These are phyloP conservation scores for Rhodotorula toruloides DNA, from an alignment of 768 basidiomycete genomes.

Conservation along the genomic window DNA sequence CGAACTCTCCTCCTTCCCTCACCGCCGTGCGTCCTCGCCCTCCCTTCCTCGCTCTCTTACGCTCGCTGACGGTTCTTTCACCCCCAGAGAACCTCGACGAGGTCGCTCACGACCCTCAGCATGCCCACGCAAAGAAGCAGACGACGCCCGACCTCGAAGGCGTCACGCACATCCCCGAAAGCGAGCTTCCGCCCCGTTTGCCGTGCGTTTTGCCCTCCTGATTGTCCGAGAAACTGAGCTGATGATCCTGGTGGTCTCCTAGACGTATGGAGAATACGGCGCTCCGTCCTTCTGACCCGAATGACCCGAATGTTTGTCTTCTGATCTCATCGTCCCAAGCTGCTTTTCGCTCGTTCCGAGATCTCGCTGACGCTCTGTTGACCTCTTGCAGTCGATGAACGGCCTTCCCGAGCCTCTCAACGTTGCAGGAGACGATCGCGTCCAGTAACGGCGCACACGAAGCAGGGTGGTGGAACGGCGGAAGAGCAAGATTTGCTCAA, in stretches of 20 bases:
- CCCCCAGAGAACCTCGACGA: no score
- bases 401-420: slow-evolving; percentile 8
- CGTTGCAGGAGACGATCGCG: slow-evolving; percentile 21
- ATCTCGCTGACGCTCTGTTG: no score
- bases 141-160: slow-evolving; percentile 15
- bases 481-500: no score
- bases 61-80: no score
- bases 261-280: slow-evolving; percentile 16
- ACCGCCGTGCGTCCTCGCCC: slow-evolving; percentile 15
- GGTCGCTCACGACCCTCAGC: slow-evolving; percentile 4
- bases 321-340: neutral
- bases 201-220: neutral
- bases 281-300: slow-evolving; percentile 10
- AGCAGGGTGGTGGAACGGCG: no score
- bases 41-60: no score
- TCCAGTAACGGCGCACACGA: no score
- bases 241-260: neutral
- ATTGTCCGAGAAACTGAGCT: neutral
- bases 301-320: slow-evolving; percentile 3
- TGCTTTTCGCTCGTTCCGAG: neutral
- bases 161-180: slow-evolving; percentile 26
- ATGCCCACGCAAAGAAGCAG: neutral
- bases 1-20: slow-evolving; percentile 17
- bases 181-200: slow-evolving; percentile 8
- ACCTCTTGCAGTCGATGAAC: slow-evolving; percentile 13